Percentiles rank a stretch among this genome's conserved stretches.
Evolutionary conservation across 768 basidiomycete species (phyloP).

Genomic region (Russula brevipes): DNA sequence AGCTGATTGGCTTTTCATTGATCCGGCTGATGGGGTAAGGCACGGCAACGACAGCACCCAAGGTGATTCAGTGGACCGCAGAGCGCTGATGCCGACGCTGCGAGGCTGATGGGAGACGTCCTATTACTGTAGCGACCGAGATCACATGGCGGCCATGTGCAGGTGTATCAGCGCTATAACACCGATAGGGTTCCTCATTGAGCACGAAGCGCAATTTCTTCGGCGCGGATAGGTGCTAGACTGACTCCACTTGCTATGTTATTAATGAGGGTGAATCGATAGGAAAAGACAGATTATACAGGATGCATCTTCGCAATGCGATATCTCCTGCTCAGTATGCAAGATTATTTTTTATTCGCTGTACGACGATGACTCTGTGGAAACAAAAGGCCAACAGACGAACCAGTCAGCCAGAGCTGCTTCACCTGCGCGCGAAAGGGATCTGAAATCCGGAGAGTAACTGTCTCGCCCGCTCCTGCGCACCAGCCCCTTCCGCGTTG

Average conservation of each 20-base stretch:
- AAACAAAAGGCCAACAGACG: not conserved
- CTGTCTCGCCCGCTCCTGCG: conserved; percentile 82
- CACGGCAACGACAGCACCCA: too few species aligned
- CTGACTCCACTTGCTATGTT: not conserved
- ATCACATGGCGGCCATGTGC: not conserved
- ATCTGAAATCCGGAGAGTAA: conserved; percentile 89
- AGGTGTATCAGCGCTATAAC: not conserved
- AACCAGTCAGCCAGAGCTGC: not conserved
- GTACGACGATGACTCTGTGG: not conserved
- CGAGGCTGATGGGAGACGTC: not conserved
- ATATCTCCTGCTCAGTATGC: not conserved
- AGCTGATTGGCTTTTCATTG: not conserved
- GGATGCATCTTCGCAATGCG: not conserved
- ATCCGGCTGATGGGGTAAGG: not conserved
- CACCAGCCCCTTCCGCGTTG: conserved; percentile 79
- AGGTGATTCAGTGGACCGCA: not conserved
- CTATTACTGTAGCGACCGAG: too few species aligned
- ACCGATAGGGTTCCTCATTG: not conserved
- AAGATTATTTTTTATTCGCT: not conserved
- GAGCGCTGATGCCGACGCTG: too few species aligned
- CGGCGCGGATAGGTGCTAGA: too few species aligned
- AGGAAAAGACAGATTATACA: not conserved
- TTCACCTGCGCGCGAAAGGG: conserved; percentile 58
- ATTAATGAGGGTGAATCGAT: not conserved
- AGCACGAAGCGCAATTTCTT: not conserved